Base-by-base conservation (phyloP, 176 grass and related monocot species). In the Microstegium vimineum region DNA sequence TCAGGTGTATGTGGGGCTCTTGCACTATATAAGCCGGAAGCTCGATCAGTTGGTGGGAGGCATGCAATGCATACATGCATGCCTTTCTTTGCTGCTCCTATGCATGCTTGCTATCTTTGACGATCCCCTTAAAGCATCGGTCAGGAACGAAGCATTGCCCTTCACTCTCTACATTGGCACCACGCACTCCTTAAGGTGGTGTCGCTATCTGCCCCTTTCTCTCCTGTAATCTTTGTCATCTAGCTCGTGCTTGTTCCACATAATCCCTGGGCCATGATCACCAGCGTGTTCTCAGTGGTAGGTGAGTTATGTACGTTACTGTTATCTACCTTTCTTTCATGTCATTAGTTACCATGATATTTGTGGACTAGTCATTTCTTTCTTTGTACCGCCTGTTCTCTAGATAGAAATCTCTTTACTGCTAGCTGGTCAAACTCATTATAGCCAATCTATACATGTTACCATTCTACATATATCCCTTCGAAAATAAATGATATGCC, bases 41-140 rank as follows among this genome's bases (percentile, higher is more conserved):
- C 85, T 88, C 26, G 81, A 76, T 76, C 73, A 94, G 92, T 94
- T 83, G 94, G 92, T 97, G 85, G 94, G 94, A 92, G 75, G 79
- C 89, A 97, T 78, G 79, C 74, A 60, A 45, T 67, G 45, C 72
- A 81, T 80, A n/a, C 59, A 28, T 26, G 56, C 45, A 31, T 73
- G 38, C 15, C 77, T 60, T 36, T 16, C 45, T 82, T 73, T 82
- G 66, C 63, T 66, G 35, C 73, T 86, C 74, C 71, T 60, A 79
- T 59, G 75, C 22, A 66, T 94, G 80, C 61, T 79, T 90, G 41
- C 33, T 89, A 85, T 83, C 81, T 76, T 70, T 66, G 72, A 60
- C 77, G n/a, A n/a, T n/a, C n/a, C 70, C 79, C 75, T 71, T 80
- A 88, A 92, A 95, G 90, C 76, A 88, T 68, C 43, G 84, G 87